Evolutionary conservation across 2,329 filamentous ascomycete species (phyloP).

Genomic region (Fusarium haematococcum): DNA sequence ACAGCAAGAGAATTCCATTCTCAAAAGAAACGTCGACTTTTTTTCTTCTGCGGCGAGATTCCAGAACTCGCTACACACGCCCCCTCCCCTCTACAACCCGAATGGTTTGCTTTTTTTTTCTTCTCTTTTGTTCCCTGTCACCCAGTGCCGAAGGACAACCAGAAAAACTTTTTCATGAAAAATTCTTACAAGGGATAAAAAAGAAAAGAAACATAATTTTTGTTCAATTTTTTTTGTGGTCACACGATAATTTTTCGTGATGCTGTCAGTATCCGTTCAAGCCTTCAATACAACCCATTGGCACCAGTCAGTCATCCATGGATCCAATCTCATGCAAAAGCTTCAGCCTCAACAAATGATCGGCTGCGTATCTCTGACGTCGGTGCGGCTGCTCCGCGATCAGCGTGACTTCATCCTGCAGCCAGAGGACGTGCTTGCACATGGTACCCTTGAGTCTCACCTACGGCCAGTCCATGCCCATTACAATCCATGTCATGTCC

Average conservation of each 20-base stretch:
- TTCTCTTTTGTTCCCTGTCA: conserved; percentile 7
- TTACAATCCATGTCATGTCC: background rate
- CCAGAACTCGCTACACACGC: conserved; percentile 19
- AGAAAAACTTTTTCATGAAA: background rate
- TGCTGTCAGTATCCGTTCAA: background rate
- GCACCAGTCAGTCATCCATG: background rate
- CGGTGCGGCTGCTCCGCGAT: conserved; percentile 25
- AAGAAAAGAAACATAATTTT: background rate
- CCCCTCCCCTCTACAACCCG: background rate
- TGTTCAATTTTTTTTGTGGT: background rate
- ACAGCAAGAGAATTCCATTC: conserved; percentile 28
- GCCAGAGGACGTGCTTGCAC: conserved; percentile 19
- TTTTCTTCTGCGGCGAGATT: conserved; percentile 12
- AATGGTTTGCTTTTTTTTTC: conserved; percentile 8
- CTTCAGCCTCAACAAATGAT: background rate
- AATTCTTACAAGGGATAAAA: conserved; percentile 3
- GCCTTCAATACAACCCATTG: background rate
- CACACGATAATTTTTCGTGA: conserved; percentile 14
- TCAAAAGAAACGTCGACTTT: background rate
- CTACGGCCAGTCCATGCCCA: background rate
- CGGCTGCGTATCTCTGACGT: conserved; percentile 32
- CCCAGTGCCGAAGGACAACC: background rate
- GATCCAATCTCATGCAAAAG: background rate
- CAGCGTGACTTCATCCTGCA: conserved; percentile 45
- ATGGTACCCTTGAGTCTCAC: conserved; percentile 39